A percentile compares a stretch with the other conserved stretches of the same genome.
phyloP scores from a whole-genome alignment of 2,329 filamentous ascomycete genomes.

The Seiridium cupressi region DNA sequence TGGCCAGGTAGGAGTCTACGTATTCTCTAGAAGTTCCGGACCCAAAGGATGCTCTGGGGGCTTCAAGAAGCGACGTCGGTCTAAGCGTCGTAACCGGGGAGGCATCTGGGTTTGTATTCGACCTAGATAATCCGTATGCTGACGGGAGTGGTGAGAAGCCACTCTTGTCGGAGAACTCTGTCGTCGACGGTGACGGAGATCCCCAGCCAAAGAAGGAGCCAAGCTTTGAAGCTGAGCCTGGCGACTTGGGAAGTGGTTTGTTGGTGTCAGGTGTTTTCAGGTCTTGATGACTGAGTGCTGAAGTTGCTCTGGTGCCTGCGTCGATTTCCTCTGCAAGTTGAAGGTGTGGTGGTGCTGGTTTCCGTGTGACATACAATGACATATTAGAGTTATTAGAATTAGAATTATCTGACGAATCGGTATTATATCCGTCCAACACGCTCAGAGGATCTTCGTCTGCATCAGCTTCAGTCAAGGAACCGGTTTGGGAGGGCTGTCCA shows the following conservation, averaged over 20 bases:
- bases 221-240: slow-evolving; percentile 43
- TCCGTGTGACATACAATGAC: slow-evolving; percentile 47
- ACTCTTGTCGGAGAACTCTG: slow-evolving; percentile 48
- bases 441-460: slow-evolving; percentile 32
- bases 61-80: slow-evolving; percentile 34
- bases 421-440: slow-evolving; percentile 30
- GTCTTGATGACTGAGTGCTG: slow-evolving; percentile 17
- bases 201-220: slow-evolving; percentile 55
- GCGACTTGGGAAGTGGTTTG: slow-evolving; percentile 55
- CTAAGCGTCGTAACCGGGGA: slow-evolving; percentile 35
- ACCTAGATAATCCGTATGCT: slow-evolving; percentile 42
- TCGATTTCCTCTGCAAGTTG: slow-evolving; percentile 42
- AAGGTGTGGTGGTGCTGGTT: slow-evolving; percentile 51
- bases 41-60: slow-evolving; percentile 38
- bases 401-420: slow-evolving; percentile 28
- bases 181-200: slow-evolving; percentile 43
- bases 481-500: slow-evolving; percentile 39
- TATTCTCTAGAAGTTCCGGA: slow-evolving; percentile 45
- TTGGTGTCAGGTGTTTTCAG: slow-evolving; percentile 42
- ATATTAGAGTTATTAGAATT: slow-evolving; percentile 39
- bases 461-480: slow-evolving; percentile 28
- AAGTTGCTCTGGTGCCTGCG: slow-evolving; percentile 22
- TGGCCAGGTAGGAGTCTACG: slow-evolving; percentile 50
- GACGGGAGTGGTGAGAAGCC: slow-evolving; percentile 47
- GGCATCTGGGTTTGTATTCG: slow-evolving; percentile 37